phyloP scores from a whole-genome alignment of 2,329 filamentous ascomycete genomes.

The Byssothecium circinans region DNA sequence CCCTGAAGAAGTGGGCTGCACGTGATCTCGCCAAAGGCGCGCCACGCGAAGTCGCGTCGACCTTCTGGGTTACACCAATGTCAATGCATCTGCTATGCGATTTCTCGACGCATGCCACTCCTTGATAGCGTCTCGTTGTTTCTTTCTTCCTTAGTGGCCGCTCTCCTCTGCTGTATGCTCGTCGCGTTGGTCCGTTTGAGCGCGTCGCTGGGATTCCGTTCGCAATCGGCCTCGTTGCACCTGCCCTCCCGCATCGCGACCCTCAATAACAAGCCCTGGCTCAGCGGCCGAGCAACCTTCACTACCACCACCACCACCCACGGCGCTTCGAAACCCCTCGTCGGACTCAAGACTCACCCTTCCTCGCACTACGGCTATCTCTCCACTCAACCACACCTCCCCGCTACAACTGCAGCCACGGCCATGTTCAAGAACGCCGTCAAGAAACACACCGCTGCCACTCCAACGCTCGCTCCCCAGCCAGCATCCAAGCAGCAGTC shows the following conservation, averaged over 20 bases:
- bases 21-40: conserved; percentile 2
- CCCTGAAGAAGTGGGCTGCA: not conserved
- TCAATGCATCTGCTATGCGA: not conserved
- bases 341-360: not conserved
- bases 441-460: conserved; percentile 42
- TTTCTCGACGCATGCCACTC: conserved; percentile 20
- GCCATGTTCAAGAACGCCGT: conserved; percentile 48
- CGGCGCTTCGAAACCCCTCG: not conserved
- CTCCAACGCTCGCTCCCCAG: conserved; percentile 24
- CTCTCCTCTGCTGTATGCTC: conserved; percentile 45
- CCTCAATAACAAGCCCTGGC: conserved; percentile 11
- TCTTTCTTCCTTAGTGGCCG: conserved; percentile 27
- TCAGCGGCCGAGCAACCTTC: not conserved
- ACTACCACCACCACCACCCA: too few relatives aligned
- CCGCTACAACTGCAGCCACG: conserved; percentile 4
- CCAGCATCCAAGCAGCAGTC: conserved; percentile 32
- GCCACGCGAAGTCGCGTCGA: not conserved
- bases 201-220: conserved; percentile 39
- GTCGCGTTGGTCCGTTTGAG: conserved; percentile 27
- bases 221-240: conserved; percentile 25
- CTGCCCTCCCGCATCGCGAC: conserved; percentile 21
- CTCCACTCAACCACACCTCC: conserved; percentile 16
- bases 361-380: conserved; percentile 18
- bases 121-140: conserved; percentile 24
- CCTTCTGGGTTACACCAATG: not conserved